Evolutionary conservation across 768 basidiomycete species (phyloP), one percentile per base, ranked within the genome.

Genomic region (Leccinum imitatum): DNA sequence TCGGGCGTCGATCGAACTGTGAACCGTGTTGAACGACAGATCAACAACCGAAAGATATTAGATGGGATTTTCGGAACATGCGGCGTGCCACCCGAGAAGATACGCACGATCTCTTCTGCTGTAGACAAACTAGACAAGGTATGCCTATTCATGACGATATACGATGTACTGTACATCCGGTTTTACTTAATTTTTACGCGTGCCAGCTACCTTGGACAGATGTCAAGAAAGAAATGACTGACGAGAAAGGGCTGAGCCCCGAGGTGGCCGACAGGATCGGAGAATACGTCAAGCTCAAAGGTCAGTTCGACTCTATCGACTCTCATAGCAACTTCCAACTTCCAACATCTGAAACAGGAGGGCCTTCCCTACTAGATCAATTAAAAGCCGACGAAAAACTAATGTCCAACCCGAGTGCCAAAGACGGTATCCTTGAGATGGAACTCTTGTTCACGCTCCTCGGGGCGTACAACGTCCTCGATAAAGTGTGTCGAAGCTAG

Each of bases 51-150:
- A 53, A 98, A 95, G 77, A 91, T 99, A 62, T 81, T 99, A 14
- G 97, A 99, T 71, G 97, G 96, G 30, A 90, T 99, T 60, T 98
- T 98, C 68, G 89, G 93, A 69, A 89, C 98, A 2, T 98, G 95
- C 66, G 97, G 97, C 56, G 97, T 99, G 5, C 90, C 95, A 0
- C 67, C 78, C 23, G 93, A 93, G 25, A 97, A 94, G 77, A 95
- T 92, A 53, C 84, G 96, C 6, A 78, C 87, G 14, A 98, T 98
- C 63, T 96, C 94, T 0, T 95, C 93, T 15, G 96, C 97, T 0
- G 96, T 98, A 10, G 97, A 99, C 76, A 99, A 98, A 73, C 84
- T 99, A 11, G 97, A 99, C 82, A 99, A 98, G 85, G 91, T 90
- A 27, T 76, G 67, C 17, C 17, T 27, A 13, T 21, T 17, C 17